These are phyloP conservation scores for Ricinus communis DNA, from an alignment of 345 rosid species.

Conservation along the genomic window DNA sequence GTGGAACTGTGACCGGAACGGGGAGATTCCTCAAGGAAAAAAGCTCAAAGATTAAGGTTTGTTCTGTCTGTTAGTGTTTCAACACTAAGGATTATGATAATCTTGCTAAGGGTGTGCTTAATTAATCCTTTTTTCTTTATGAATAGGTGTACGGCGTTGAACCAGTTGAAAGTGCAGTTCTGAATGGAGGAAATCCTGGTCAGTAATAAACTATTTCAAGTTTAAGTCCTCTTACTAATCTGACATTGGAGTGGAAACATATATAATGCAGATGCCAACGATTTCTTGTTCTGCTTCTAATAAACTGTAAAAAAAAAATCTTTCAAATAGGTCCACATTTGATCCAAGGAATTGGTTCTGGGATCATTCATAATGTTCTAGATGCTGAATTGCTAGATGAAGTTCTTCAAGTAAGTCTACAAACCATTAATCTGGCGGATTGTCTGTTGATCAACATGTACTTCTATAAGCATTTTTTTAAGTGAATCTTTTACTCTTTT, in stretches of 20 bases:
- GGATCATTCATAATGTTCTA: slow-evolving; percentile 31
- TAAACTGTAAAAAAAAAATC: too few species aligned
- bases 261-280: neutral
- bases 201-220: neutral
- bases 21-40: slow-evolving; percentile 74
- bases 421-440: too few species aligned
- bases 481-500: neutral
- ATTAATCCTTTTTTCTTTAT: neutral
- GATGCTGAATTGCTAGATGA: slow-evolving; percentile 46
- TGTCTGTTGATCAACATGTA: too few species aligned
- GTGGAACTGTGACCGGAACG: slow-evolving; percentile 74
- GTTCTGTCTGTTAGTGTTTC: neutral
- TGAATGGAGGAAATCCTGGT: slow-evolving; percentile 33
- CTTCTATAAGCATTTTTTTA: too few species aligned
- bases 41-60: slow-evolving; percentile 64
- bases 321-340: slow-evolving; percentile 45
- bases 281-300: too few species aligned
- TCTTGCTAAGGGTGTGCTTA: too few species aligned
- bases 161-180: slow-evolving; percentile 34
- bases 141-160: slow-evolving; percentile 82
- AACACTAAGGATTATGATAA: too few species aligned
- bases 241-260: neutral
- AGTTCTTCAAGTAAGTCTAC: slow-evolving; percentile 39
- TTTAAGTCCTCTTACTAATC: too few species aligned
- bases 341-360: slow-evolving; percentile 52